Base-by-base conservation (phyloP, 2,329 filamentous ascomycete species). In the Karstenula rhodostoma region DNA sequence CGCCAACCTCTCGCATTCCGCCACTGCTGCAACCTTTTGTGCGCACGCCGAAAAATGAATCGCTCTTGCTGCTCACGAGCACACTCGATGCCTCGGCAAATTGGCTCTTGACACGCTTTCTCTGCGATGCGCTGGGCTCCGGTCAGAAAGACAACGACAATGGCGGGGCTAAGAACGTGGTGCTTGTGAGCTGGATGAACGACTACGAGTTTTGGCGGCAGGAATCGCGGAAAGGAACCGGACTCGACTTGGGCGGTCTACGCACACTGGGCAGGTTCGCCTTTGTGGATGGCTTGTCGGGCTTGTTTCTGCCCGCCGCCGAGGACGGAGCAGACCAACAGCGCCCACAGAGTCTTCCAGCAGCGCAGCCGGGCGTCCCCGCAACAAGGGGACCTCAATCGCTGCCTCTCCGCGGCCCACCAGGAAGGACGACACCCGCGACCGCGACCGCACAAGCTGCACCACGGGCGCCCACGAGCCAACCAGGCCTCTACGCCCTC, bases 121-220 rank as follows among this genome's bases (percentile, higher is more conserved):
- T 86, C 27, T 80, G 82, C 73, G 79, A 80, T 51, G 79, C 82
- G 17, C 72, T 88, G 37, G 68, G 60, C 59, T 55, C 48, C 7
- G 63, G 59, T 37, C 17, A 17, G n/a, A 27, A 73, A 32, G 71
- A 79, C 22, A 49, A 54, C 33, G 66, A 69, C 17, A 64, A 65
- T 12, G 55, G 50, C 46, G 68, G 63, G 6, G 66, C 67, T 9
- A 54, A 43, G 10, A 76, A 75, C 19, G 78, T 97, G 0, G 83
- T 97, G 3, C 82, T 97, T 3, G 88, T 95, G 59, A 96, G 91
- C 80, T 97, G 95, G 78, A 80, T 96, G 78, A 85, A 92, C 61
- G 90, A 94, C 69, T 86, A 85, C 64, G 81, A 85, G 1, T 96
- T 96, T 73, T 97, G 93, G 93, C 88, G 82, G 63, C 86, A 89